Conservation (phyloP, 768 basidiomycete species). For the Boletus edulis region DNA sequence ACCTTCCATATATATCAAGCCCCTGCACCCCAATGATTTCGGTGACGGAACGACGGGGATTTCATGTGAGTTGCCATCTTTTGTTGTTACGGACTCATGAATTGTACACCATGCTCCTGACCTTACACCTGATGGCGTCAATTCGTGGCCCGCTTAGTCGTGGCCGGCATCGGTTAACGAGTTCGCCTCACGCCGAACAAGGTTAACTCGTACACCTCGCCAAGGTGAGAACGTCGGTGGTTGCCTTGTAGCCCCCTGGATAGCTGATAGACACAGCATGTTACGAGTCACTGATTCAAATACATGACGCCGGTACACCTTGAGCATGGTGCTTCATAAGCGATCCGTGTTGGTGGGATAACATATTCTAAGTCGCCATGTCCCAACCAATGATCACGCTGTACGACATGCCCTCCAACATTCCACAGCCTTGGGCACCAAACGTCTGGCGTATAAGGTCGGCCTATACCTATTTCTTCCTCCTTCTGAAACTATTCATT, state of each 20-base stretch:
- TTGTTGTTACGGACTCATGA: slow-evolving; percentile 2
- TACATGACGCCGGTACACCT: background rate
- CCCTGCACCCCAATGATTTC: background rate
- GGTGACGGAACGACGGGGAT: background rate
- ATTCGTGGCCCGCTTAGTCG: background rate
- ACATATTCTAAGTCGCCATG: slow-evolving; percentile 25
- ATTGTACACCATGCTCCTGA: background rate
- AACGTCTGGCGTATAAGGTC: slow-evolving; percentile 73
- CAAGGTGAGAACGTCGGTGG: slow-evolving; percentile 12
- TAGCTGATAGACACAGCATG: slow-evolving; percentile 9
- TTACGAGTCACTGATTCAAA: background rate
- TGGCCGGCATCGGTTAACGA: slow-evolving; percentile 7
- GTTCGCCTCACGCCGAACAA: background rate
- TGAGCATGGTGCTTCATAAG: slow-evolving; percentile 8
- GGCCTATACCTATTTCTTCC: slow-evolving; percentile 3
- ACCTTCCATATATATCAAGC: background rate
- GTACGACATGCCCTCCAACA: slow-evolving; percentile 63
- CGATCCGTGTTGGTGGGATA: background rate
- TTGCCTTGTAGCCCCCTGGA: slow-evolving; percentile 7
- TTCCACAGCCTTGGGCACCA: slow-evolving; percentile 71
- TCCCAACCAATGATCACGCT: slow-evolving; percentile 55
- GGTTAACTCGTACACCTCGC: background rate
- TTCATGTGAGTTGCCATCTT: slow-evolving; percentile 6
- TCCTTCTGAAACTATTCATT: background rate
- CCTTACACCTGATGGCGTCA: background rate